Evolutionary conservation across 2,329 filamentous ascomycete species (phyloP), one percentile per base, ranked within the genome.

Genomic region (Fusarium globosum): DNA sequence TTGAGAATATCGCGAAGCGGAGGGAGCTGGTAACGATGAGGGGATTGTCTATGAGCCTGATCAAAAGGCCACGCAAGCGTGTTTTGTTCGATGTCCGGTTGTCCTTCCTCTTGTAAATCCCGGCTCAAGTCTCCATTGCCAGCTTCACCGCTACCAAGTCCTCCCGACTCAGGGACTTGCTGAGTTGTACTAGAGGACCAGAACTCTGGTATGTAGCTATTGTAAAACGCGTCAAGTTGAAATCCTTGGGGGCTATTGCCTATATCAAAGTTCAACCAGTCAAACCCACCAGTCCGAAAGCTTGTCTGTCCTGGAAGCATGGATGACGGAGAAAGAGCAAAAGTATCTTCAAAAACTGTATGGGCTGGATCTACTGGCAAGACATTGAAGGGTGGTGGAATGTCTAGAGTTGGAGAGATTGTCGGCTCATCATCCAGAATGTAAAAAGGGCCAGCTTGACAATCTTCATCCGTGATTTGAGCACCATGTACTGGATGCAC

Each of bases 1-100:
- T 28, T 36, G 6, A 62, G 23, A 12, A 62, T 43, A 21, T 58
- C 60, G 21, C 51, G 38, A 2, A 62, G 60, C 5, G 60, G 60
- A 28, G 60, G 60, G 1, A 58, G 60, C 4, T 15, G 51, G 26
- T 58, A 62, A 10, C 26, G 39, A 30, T 18, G 41, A 4, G 60
- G 33, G 0, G 33, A 15, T 6, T 42, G 55, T 9, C 59, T 35
- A 39, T 59, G 55, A 1, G 38, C 52, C 18, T 62, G 60, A 3
- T 62, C 60, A n/a, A 62, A 62, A 8, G 60, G 60, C 60, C 60
- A 62, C 1, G 52, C 51, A 20, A 62, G 41, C 3, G 12, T 58
- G 14, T 12, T 35, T 36, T 62, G 39, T 6, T 26, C 18, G 4
- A 18, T 1, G 14, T 58, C 26, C 0, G 16, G 33, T 2, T 7